Evolutionary conservation across 225 moss, liverwort and hornwort genomes (phyloP).

Genomic region (Sphagnum tenellum): DNA sequence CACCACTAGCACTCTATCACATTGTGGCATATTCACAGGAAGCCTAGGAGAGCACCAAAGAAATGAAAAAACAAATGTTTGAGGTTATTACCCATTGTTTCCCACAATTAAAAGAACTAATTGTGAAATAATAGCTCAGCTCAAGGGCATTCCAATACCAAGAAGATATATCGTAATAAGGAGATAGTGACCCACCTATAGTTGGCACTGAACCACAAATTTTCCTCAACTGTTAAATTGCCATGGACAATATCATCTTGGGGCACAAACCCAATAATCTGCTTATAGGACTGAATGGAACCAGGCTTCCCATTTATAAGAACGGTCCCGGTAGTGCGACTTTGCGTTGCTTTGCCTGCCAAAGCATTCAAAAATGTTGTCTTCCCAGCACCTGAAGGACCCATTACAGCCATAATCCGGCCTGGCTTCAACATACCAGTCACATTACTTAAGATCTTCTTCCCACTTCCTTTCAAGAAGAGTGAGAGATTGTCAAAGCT

Average conservation of each 20-base stretch:
- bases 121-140: too few relatives aligned
- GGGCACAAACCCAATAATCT: constrained; percentile 87
- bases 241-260: constrained; percentile 98
- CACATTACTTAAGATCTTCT: constrained; percentile 71
- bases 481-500: constrained; percentile 77
- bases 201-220: constrained; percentile 84
- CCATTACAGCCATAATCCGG: constrained; percentile 85
- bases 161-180: too few relatives aligned
- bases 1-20: constrained; percentile 77
- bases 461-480: constrained; percentile 67
- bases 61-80: too few relatives aligned
- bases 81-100: too few relatives aligned
- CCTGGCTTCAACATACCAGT: constrained; percentile 66
- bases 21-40: constrained; percentile 52
- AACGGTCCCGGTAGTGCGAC: constrained; percentile 60
- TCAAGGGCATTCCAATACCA: too few relatives aligned
- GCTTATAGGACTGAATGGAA: constrained; percentile 74
- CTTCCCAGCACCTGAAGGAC: constrained; percentile 90
- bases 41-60: constrained; percentile 30
- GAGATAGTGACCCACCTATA: constrained; percentile 37
- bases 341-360: constrained; percentile 81
- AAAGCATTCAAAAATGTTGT: constrained; percentile 87
- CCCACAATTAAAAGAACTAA: too few relatives aligned
- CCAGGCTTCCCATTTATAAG: constrained; percentile 70
- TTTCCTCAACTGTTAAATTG: constrained; percentile 83